Evolutionary conservation across 2,329 filamentous ascomycete species (phyloP), one percentile per base, ranked within the genome.

Genomic region (Hypoxylon sp.): DNA sequence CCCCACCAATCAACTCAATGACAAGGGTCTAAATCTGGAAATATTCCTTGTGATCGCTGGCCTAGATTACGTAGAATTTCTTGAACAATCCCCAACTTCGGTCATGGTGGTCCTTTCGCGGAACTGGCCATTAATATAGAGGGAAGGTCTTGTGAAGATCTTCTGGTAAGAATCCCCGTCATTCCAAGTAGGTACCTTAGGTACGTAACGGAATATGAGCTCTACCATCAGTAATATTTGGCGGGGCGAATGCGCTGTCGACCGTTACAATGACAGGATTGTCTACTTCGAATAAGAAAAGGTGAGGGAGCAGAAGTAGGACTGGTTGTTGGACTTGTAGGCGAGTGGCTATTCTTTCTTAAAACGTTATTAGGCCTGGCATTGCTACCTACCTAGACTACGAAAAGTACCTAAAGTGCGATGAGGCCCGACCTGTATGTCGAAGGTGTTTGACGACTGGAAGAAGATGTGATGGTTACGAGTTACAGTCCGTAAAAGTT

Each of bases 391-490:
- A n/a, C n/a, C n/a, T 19, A 41, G 38, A 10, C 19, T 41, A 10
- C n/a, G 38, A 41, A 36, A 19, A 41, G 38, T 41, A n/a, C n/a
- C n/a, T n/a, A 17, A 41, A 41, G 38, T 41, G 38, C n/a, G 38
- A 41, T 41, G 38, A 41, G n/a, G 7, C 38, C n/a, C 3, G 14
- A 17, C 38, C 38, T n/a, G 10, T 41, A 19, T 41, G 38, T 19
- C n/a, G 7, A 41, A n/a, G 38, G 7, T 41, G 38, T 41, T 41
- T n/a, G 9, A 9, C 38, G n/a, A 41, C 38, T 9, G 38, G 38
- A 6, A 41, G 38, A 41, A 17, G 38, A 41, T 41, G 38, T 3
- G 38, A 41, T 41, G 38, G 38, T 41, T 41, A 41, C 38, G 38
- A 41, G n/a, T n/a, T 41, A 11, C 38, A 41, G 38, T 5, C n/a